phyloP scores from a whole-genome alignment of 2,329 filamentous ascomycete species.

The Calcarisporium arbuscula region DNA sequence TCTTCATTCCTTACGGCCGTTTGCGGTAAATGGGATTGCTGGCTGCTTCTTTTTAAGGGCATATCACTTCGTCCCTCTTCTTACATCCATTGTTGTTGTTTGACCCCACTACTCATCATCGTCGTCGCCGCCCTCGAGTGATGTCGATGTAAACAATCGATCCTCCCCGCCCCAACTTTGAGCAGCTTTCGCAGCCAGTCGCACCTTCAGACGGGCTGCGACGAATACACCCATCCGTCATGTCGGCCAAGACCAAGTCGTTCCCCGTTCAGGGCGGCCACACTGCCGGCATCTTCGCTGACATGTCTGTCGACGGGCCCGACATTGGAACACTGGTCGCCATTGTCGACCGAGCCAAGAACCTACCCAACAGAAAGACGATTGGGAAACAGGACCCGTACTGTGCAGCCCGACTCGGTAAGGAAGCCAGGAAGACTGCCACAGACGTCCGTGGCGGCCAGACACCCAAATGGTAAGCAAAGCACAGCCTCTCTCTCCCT shows the following conservation, averaged over 20 bases:
- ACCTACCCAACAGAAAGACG: constrained; percentile 90
- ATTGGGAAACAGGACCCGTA: constrained; percentile 99
- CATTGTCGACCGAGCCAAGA: constrained; percentile 92
- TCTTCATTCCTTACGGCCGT: too few relatives aligned
- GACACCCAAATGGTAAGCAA: constrained; percentile 88
- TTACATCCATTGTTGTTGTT: too few relatives aligned
- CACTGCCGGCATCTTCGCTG: constrained; percentile 87
- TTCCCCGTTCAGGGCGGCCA: constrained; percentile 61
- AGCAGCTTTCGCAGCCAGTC: too few relatives aligned
- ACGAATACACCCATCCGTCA: too few relatives aligned
- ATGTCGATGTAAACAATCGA: constrained; percentile 12
- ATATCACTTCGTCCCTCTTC: too few relatives aligned
- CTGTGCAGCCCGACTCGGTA: constrained; percentile 86
- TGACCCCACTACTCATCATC: too few relatives aligned
- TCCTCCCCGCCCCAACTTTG: too few relatives aligned
- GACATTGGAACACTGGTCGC: constrained; percentile 88
- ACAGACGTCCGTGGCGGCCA: constrained; percentile 93
- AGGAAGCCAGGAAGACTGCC: constrained; percentile 94
- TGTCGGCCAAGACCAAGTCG: constrained; percentile 48
- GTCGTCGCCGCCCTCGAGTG: constrained; percentile 4
- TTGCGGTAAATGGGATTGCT: too few relatives aligned
- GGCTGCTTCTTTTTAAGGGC: too few relatives aligned
- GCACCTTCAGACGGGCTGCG: too few relatives aligned
- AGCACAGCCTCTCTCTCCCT: constrained; percentile 3
- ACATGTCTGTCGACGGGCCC: constrained; percentile 89